phyloP scores from a whole-genome alignment of 352 stramenopile species.

The Salisapilia sapeloensis region DNA sequence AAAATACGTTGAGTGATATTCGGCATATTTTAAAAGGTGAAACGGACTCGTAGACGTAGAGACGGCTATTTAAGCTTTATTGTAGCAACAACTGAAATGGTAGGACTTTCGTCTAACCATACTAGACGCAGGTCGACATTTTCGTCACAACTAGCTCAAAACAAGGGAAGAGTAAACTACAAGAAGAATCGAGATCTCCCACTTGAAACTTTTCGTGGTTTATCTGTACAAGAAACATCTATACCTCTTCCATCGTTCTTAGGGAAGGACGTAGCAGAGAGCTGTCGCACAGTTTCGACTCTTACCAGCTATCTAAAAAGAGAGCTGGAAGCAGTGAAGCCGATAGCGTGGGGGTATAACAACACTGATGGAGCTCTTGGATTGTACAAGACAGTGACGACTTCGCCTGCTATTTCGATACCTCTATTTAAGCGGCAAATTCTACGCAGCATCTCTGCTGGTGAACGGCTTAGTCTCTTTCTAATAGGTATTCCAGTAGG shows the following conservation, averaged over 20 bases:
- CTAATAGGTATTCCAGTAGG: constrained; percentile 13
- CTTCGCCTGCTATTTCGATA: constrained; percentile 12
- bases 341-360: constrained; percentile 41
- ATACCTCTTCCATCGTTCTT: constrained; percentile 6
- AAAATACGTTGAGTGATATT: too few relatives aligned
- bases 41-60: too few relatives aligned
- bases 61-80: too few relatives aligned
- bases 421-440: constrained; percentile 15
- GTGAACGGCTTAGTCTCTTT: constrained; percentile 41
- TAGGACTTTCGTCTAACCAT: too few relatives aligned
- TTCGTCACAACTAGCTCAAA: too few relatives aligned
- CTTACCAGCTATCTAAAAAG: constrained; percentile 10
- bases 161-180: too few relatives aligned
- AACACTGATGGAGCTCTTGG: constrained; percentile 22
- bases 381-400: constrained; percentile 10
- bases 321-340: constrained; percentile 9
- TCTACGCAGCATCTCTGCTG: constrained; percentile 21
- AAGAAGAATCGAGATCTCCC: too few relatives aligned
- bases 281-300: constrained; percentile 21
- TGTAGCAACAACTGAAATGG: too few relatives aligned
- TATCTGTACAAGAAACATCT: constrained; percentile 19
- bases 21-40: too few relatives aligned
- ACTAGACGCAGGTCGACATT: too few relatives aligned
- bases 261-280: constrained; percentile 10
- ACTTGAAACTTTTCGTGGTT: too few relatives aligned